Evolutionary conservation across 2,329 filamentous ascomycete species (phyloP).

Genomic region (Penicillium sp.): DNA sequence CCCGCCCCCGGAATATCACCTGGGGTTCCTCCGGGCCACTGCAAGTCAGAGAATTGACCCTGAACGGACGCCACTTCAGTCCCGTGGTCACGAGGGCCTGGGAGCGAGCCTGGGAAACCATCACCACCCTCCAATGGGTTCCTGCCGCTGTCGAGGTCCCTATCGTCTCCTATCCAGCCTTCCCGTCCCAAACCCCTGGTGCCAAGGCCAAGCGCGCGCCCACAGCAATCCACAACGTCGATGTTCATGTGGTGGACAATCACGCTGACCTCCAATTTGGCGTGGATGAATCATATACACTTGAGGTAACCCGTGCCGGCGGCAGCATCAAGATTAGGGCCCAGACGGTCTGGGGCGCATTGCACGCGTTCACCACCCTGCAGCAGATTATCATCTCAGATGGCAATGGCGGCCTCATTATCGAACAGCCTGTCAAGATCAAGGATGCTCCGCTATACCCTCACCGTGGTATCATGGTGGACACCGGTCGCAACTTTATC

Average conservation of each 20-base stretch:
- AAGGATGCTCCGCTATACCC: constrained; percentile 53
- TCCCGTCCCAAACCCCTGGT: constrained; percentile 45
- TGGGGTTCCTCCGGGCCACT: constrained; percentile 55
- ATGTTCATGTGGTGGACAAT: constrained; percentile 48
- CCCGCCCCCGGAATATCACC: constrained; percentile 53
- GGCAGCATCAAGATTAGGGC: constrained; percentile 48
- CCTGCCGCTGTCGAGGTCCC: constrained; percentile 55
- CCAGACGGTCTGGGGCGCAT: constrained; percentile 54
- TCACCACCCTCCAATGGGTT: constrained; percentile 54
- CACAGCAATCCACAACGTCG: constrained; percentile 43
- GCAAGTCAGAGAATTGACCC: constrained; percentile 39
- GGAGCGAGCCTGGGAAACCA: constrained; percentile 50
- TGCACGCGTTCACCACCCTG: constrained; percentile 58
- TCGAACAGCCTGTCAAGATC: constrained; percentile 56
- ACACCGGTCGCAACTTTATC: constrained; percentile 57
- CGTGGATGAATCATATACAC: constrained; percentile 57
- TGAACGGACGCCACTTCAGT: constrained; percentile 32
- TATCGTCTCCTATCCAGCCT: constrained; percentile 51
- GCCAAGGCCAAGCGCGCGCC: constrained; percentile 33
- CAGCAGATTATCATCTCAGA: constrained; percentile 56
- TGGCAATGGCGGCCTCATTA: constrained; percentile 44
- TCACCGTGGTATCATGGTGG: constrained; percentile 57
- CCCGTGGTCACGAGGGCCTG: constrained; percentile 49
- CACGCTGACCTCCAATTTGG: constrained; percentile 54
- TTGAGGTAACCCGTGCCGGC: constrained; percentile 45